Evolutionary conservation across 164 flowering plant species (phyloP), one percentile per base, ranked within the genome.

Genomic region (Magnolia officinalis): DNA sequence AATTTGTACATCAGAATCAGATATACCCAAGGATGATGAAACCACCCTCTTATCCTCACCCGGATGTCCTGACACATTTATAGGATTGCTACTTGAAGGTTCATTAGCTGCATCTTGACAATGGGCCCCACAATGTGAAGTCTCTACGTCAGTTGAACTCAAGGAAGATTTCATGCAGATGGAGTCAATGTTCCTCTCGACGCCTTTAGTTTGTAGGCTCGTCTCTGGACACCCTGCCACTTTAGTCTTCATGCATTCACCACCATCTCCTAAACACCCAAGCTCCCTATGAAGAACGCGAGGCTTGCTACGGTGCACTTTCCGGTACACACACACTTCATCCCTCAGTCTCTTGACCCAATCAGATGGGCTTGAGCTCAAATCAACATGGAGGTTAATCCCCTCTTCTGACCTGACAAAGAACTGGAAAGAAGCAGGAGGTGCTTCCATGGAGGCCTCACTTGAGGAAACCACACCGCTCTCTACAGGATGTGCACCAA

Each of bases 361-460:
- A 65, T 85, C 85, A 19, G 87, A 84, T 26, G 85, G 83, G 75
- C 76, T 81, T 24, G 87, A 83, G 75, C 77, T 85, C 77, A 90
- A 75, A 82, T 88, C 93, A 50, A 90, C 89, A 76, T 20, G 77
- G 63, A 90, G 85, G 59, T 84, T 86, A 75, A 90, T 84, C 50
- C 93, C 93, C 71, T 85, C 89, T 70, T 88, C 91, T 49, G 86
- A 86, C 66, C 81, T 77, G 71, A 87, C 90, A 82, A 80, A 76
- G 74, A 86, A 90, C 82, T 90, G 83, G 73, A 86, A 86, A 26
- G 86, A 78, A 63, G 87, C 31, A 14, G 80, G 75, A 61, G 74
- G 73, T 18, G 50, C 78, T 72, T 75, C 51, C 50, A 37, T 29
- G 50, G 74, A 63, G 21, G 59, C 68, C 63, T 61, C 78, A 49